phyloP scores from a whole-genome alignment of 116 monocot genomes.

The Trichopus zeylanicus region DNA sequence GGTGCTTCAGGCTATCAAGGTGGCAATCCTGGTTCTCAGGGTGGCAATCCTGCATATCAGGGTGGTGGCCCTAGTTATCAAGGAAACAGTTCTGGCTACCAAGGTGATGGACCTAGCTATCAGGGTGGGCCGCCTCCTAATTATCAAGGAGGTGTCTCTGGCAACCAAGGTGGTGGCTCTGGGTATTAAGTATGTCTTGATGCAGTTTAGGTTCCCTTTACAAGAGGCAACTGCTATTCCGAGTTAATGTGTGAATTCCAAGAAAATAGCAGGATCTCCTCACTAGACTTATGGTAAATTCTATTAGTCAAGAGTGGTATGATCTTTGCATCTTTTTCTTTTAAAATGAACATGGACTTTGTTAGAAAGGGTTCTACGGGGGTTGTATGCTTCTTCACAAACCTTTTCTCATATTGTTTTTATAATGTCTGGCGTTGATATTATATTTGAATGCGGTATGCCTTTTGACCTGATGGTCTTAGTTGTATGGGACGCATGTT shows the following conservation, averaged over 20 bases:
- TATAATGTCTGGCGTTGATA: no score
- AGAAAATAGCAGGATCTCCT: not conserved
- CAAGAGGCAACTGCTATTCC: not conserved
- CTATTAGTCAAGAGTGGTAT: not conserved
- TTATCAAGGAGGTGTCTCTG: constrained; percentile 6
- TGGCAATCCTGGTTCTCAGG: not conserved
- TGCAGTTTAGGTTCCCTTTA: no score
- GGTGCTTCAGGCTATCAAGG: not conserved
- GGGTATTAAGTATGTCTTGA: not conserved
- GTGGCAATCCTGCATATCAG: not conserved
- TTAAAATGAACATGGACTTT: no score
- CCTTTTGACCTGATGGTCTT: no score
- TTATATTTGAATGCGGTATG: no score
- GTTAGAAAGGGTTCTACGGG: no score
- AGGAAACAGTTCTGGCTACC: not conserved
- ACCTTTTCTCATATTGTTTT: no score
- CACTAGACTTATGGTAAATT: not conserved
- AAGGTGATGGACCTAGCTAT: constrained; percentile 11
- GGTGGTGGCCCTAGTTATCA: not conserved
- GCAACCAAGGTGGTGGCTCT: constrained; percentile 4
- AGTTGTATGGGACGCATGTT: no score
- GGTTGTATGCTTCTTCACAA: no score
- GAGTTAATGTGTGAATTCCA: not conserved
- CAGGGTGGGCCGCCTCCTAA: constrained; percentile 12
- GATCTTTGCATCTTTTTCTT: no score